A percentile compares a stretch with the other conserved stretches of the same genome.
Evolutionary conservation across 352 stramenopile genomes (phyloP).

Genomic region (Globisporangium lucens): DNA sequence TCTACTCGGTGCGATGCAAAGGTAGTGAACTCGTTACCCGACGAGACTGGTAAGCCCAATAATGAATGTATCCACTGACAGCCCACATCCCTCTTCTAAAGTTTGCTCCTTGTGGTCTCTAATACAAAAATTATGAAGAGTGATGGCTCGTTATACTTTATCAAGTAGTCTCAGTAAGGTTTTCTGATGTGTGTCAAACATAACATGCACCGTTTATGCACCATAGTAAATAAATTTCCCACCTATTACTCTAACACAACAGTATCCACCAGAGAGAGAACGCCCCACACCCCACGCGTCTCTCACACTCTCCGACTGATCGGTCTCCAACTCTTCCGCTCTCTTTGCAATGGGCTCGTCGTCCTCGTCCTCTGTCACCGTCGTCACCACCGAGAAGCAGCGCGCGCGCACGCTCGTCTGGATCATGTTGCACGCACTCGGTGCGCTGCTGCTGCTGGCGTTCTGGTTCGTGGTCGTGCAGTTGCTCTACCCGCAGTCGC

Average conservation of each 20-base stretch:
- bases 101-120: background rate
- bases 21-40: background rate
- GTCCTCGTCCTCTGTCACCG: background rate
- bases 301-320: too few relatives aligned
- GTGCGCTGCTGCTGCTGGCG: slow-evolving; percentile 2
- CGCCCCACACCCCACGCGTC: too few relatives aligned
- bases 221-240: background rate
- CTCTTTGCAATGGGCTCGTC: background rate
- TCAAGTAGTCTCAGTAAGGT: background rate
- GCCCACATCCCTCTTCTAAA: background rate
- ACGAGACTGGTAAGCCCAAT: slow-evolving; percentile 1
- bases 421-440: background rate
- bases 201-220: background rate
- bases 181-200: slow-evolving; percentile 2
- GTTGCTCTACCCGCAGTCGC: background rate
- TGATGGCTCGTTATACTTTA: background rate
- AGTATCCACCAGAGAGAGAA: too few relatives aligned
- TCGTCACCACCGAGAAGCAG: slow-evolving; percentile 8
- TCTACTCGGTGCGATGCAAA: slow-evolving; percentile 16
- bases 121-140: background rate
- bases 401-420: slow-evolving; percentile 4
- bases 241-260: too few relatives aligned
- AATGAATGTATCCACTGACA: background rate
- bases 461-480: background rate
- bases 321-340: too few relatives aligned